Base-by-base conservation (phyloP, 2,329 filamentous ascomycete genomes). In the Ceratocystis cubensis region DNA sequence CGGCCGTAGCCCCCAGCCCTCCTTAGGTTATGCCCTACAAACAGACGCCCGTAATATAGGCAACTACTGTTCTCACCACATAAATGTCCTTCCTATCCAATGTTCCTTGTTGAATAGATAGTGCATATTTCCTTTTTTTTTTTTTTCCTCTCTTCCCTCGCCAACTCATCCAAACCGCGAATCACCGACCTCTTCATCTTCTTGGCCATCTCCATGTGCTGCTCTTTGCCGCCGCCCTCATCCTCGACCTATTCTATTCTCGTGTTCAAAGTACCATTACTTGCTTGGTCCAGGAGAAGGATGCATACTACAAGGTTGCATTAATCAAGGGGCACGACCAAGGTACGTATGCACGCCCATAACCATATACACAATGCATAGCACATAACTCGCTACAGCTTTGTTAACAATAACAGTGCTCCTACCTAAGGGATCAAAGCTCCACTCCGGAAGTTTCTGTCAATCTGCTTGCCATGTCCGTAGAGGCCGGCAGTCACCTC, bases 231-330 rank as follows among this genome's bases (percentile, higher is more conserved):
- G 37, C 10, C 37, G 10, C 37, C 37, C 13, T 53, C 48, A 22
- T 15, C 48, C 53, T 17, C 53, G 10, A 30, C 22, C 30, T 8
- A 41, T 41, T 28, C 53, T 33, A 30, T 59, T n/a, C 53, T 59
- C 53, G 53, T 59, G 53, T 59, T 59, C 53, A 59, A 59, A 7
- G 28, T 30, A 37, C 28, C 33, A 30, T 59, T 59, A 8, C 53
- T 59, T 57, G 28, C 53, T 57, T 59, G 53, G 53, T 33, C 33
- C 53, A 59, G 53, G 53, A 59, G 53, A 59, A 59, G 53, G 53
- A 37, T 59, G 53, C 53, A 59, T 30, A 30, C 28, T 59, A 10
- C 28, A 37, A 17, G 28, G 53, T 59, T 7, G 33, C 53, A 59
- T 33, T 59, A 30, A 30, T 25, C 53, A 59, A 59, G 53, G 53